A percentile compares a stretch with the other conserved stretches of the same genome.
Conservation (phyloP, 495 filamentous ascomycete genomes). For the Penicillium salamii region DNA sequence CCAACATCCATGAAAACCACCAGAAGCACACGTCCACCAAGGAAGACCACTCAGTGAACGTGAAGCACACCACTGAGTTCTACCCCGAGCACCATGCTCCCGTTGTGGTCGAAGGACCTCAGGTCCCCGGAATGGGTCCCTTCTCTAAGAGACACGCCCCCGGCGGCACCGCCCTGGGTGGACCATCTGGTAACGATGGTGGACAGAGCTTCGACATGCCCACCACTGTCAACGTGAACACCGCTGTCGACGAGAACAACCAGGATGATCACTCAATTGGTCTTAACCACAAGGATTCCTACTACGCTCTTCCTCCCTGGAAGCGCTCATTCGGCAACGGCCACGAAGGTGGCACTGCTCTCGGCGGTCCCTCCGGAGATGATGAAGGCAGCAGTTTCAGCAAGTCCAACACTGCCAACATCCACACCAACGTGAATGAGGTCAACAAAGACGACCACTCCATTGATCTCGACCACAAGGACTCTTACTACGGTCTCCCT, state of each 20-base stretch:
- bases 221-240: constrained; percentile 18
- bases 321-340: no score
- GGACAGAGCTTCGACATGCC: constrained; percentile 26
- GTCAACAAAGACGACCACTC: constrained; percentile 21
- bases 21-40: constrained; percentile 22
- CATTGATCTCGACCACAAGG: constrained; percentile 16
- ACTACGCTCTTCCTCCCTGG: no score
- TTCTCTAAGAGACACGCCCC: constrained; percentile 14
- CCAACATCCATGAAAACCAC: constrained; percentile 18
- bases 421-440: constrained; percentile 19
- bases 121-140: constrained; percentile 15
- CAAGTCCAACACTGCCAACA: constrained; percentile 11
- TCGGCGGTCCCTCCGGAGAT: constrained; percentile 22
- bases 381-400: constrained; percentile 17
- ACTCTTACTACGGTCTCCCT: no score
- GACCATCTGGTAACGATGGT: constrained; percentile 27
- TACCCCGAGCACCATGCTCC: neutral
- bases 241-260: constrained; percentile 16
- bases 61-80: constrained; percentile 23
- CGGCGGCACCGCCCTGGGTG: constrained; percentile 23
- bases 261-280: constrained; percentile 32
- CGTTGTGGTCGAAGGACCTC: neutral
- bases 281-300: no score
- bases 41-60: constrained; percentile 29
- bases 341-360: constrained; percentile 11